phyloP scores from a whole-genome alignment of 805 yeast genomes.

The Komagataella populi region DNA sequence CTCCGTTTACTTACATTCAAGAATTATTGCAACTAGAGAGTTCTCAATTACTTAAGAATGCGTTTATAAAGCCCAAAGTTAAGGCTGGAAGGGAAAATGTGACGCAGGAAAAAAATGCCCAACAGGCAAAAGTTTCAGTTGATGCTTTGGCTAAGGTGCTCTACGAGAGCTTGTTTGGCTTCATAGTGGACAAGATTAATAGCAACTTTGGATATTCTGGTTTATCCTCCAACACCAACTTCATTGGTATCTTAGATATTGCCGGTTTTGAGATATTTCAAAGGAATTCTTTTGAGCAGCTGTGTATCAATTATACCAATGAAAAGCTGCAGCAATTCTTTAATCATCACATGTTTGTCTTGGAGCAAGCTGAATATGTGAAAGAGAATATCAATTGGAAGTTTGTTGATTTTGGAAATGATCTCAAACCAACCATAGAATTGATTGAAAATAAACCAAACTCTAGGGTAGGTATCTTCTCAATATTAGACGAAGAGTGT shows the following conservation, averaged over 20 bases:
- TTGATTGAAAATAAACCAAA: slow-evolving; percentile 63
- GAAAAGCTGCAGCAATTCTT: slow-evolving; percentile 49
- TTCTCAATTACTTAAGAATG: slow-evolving; percentile 36
- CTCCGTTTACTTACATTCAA: slow-evolving; percentile 36
- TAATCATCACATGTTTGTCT: slow-evolving; percentile 47
- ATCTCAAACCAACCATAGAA: slow-evolving; percentile 88
- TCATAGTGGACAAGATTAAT: slow-evolving; percentile 66
- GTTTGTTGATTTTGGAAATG: slow-evolving; percentile 89
- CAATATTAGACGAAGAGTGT: slow-evolving; percentile 88
- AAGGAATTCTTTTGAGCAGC: slow-evolving; percentile 43
- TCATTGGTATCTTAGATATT: slow-evolving; percentile 45
- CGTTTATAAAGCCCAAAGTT: slow-evolving; percentile 67
- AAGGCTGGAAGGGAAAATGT: slow-evolving; percentile 87
- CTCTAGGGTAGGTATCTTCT: slow-evolving; percentile 54
- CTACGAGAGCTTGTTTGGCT: slow-evolving; percentile 74
- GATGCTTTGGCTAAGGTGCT: slow-evolving; percentile 83
- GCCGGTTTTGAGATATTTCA: slow-evolving; percentile 52
- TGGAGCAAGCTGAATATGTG: slow-evolving; percentile 47
- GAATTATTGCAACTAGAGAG: slow-evolving; percentile 51
- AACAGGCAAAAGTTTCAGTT: slow-evolving; percentile 67
- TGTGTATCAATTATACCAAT: slow-evolving; percentile 47
- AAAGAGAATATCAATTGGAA: slow-evolving; percentile 50
- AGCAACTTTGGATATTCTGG: slow-evolving; percentile 31
- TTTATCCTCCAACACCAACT: slow-evolving; percentile 16
- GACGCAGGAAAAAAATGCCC: slow-evolving; percentile 61